Conservation (phyloP, 768 basidiomycete genomes). For the Boletellus emodensis region DNA sequence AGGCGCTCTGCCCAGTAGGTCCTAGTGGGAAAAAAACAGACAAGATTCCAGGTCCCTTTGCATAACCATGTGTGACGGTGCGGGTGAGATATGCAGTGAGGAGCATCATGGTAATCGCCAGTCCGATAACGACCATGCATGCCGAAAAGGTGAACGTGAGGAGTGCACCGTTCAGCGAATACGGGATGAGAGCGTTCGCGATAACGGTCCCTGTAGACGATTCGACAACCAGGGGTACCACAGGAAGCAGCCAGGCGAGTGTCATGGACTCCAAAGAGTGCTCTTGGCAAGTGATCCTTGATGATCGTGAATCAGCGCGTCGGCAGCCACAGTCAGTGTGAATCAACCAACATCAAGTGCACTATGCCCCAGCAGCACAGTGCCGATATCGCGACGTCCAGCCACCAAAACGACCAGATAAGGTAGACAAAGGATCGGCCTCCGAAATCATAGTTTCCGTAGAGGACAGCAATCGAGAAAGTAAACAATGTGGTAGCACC, state of each 20-base stretch:
- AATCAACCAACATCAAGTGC: conserved; percentile 57
- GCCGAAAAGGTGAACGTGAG: conserved; percentile 51
- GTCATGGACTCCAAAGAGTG: conserved; percentile 57
- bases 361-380: conserved; percentile 58
- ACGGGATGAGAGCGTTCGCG: conserved; percentile 43
- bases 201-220: conserved; percentile 64
- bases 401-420: conserved; percentile 69
- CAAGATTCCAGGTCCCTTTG: conserved; percentile 44
- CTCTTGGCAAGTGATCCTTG: conserved; percentile 55
- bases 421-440: conserved; percentile 49
- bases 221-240: conserved; percentile 69
- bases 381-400: conserved; percentile 53
- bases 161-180: conserved; percentile 47
- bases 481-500: conserved; percentile 56
- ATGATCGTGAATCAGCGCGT: background rate
- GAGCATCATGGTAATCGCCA: conserved; percentile 61
- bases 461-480: conserved; percentile 43
- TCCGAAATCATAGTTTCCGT: conserved; percentile 44
- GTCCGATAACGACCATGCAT: conserved; percentile 53
- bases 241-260: conserved; percentile 68
- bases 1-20: conserved; percentile 66
- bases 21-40: conserved; percentile 73
- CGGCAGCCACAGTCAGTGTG: conserved; percentile 11
- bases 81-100: conserved; percentile 61
- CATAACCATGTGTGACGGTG: conserved; percentile 53